Percentiles rank a stretch among this genome's conserved stretches.
Evolutionary conservation across 805 yeast species (phyloP).

Genomic region (Suhomyces xylopsoci): DNA sequence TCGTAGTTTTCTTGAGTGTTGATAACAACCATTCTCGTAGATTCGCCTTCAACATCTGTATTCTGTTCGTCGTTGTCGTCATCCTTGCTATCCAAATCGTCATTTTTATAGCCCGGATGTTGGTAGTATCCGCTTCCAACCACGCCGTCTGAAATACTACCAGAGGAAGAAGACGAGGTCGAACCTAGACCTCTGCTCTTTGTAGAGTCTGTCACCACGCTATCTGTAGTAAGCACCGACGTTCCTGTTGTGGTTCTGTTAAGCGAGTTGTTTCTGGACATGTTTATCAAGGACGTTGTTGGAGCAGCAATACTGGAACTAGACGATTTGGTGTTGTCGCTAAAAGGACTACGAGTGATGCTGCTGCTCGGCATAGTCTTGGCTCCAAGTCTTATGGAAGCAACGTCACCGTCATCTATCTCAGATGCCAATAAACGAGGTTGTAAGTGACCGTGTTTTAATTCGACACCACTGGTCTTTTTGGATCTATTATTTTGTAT

Average conservation of each 20-base stretch:
- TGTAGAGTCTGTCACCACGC: conserved; percentile 16
- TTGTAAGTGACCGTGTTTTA: conserved; percentile 60
- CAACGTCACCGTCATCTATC: conserved; percentile 59
- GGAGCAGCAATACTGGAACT: conserved; percentile 14
- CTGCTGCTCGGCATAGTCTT: conserved; percentile 4
- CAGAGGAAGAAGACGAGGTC: conserved; percentile 25
- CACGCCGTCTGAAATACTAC: conserved; percentile 26
- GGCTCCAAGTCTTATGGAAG: conserved; percentile 7
- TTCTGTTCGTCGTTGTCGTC: conserved; percentile 18
- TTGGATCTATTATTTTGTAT: conserved; percentile 14
- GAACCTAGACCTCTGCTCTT: conserved; percentile 18
- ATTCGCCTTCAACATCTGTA: conserved; percentile 11
- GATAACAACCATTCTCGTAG: neutral
- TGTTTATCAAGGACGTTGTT: conserved; percentile 8
- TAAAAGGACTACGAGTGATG: neutral
- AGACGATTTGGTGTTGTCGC: conserved; percentile 9
- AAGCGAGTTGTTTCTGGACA: conserved; percentile 28
- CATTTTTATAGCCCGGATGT: conserved; percentile 35
- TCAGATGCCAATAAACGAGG: conserved; percentile 73
- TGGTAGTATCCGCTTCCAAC: conserved; percentile 35
- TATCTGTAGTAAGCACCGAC: conserved; percentile 17
- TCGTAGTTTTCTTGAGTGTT: conserved; percentile 17
- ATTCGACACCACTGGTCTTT: conserved; percentile 47
- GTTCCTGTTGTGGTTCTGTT: conserved; percentile 30
- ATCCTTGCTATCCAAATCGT: conserved; percentile 6